Evolutionary conservation across 352 stramenopile species (phyloP).

Genomic region (Lagenidium giganteum): DNA sequence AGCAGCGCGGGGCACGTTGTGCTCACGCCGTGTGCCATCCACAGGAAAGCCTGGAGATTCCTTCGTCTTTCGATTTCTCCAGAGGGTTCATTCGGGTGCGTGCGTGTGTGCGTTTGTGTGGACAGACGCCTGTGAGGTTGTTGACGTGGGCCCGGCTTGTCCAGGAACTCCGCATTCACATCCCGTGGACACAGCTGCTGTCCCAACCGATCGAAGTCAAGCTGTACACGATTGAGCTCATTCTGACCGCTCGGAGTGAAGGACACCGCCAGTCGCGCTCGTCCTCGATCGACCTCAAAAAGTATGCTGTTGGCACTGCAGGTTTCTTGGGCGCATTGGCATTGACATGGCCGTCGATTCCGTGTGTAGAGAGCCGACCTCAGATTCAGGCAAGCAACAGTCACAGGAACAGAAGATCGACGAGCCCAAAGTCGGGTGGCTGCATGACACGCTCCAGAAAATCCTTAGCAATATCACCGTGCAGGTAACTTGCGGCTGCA

Average conservation of each 20-base stretch:
- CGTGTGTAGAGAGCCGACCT: too few species aligned
- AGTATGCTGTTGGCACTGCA: too few species aligned
- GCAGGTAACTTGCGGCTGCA: conserved; percentile 22
- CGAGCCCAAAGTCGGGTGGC: conserved; percentile 74
- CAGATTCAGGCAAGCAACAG: too few species aligned
- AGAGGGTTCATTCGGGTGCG: conserved; percentile 76
- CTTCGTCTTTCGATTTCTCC: conserved; percentile 84
- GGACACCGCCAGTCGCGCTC: conserved; percentile 9
- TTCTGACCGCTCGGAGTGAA: conserved; percentile 60
- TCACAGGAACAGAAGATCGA: conserved; percentile 61
- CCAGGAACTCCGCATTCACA: conserved; percentile 83
- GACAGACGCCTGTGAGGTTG: neutral
- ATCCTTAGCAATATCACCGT: conserved; percentile 82
- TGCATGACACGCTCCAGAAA: conserved; percentile 72
- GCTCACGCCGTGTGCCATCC: neutral
- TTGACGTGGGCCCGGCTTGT: neutral
- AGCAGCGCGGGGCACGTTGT: neutral
- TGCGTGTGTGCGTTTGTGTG: neutral
- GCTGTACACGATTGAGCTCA: conserved; percentile 86
- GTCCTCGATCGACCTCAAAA: conserved; percentile 7
- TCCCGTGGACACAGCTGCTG: conserved; percentile 84
- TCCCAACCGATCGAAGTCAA: conserved; percentile 87
- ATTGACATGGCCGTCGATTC: too few species aligned
- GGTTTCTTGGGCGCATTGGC: too few species aligned
- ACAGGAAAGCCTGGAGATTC: conserved; percentile 79